Evolutionary conservation across 129 eudicot genomes (phyloP), one percentile per base, ranked within the genome.

Genomic region (Flaveria robusta): DNA sequence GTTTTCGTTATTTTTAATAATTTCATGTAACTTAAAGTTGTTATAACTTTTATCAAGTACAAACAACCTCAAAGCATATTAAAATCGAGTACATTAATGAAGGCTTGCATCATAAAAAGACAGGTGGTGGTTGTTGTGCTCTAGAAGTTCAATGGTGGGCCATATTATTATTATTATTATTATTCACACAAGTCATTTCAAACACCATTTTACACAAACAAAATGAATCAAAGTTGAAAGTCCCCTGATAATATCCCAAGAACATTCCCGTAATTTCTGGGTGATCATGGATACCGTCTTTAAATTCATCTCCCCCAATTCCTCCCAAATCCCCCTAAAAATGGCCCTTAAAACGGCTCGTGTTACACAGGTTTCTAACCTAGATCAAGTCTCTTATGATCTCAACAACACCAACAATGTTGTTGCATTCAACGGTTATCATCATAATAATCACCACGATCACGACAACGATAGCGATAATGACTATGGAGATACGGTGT

Each of bases 321-420:
- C 72, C 66, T 52, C 83, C 70, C 56, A 66, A 54, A 51, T 59
- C 79, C 83, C 83, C 51, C 74, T 42, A 29, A 27, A 63, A 42
- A 88, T 88, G 92, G 85, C 86, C 68, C 84, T 88, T 62, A 83
- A 83, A 70, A 83, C 85, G 43, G 76, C 74, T 67, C 82, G 75
- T 55, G 85, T 79, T 47, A 70, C 81, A 16, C 82, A 65, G 60
- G 74, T 85, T 42, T 81, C 84, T 9, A 51, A 78, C 72, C 83
- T 80, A 16, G 81, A 85, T 75, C 83, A 80, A 15, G 37, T 83
- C 51, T 70, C 79, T 4, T 43, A 77, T n/a, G 68, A 71, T 42
- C 9, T 54, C 34, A 54, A 52, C 37, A 47, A 54, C 77, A 34
- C 66, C 20, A 55, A 51, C 75, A 71, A 52, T 29, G 49, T 11